Evolutionary conservation across 1,284 basidiomycete species (phyloP).

Genomic region (Microbotryum lychnidis-dioicae): DNA sequence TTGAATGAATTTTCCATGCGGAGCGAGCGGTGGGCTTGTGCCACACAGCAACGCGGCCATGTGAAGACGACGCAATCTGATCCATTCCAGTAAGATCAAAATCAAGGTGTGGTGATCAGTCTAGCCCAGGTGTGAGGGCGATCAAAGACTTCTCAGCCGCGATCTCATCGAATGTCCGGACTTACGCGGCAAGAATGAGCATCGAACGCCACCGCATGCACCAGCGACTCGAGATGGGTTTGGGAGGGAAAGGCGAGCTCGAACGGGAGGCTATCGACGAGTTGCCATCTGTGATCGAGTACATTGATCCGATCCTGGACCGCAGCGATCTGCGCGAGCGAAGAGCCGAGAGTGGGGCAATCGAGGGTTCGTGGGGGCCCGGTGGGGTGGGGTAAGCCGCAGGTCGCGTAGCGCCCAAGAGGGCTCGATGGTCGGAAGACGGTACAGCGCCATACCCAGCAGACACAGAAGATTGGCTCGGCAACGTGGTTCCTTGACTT

Average conservation of each 20-base stretch:
- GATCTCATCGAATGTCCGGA: too few species aligned
- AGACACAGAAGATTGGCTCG: too few species aligned
- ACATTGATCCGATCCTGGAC: constrained; percentile 12
- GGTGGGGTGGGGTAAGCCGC: too few species aligned
- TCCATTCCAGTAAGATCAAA: too few species aligned
- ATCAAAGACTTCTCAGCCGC: too few species aligned
- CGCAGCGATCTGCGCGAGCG: constrained; percentile 14
- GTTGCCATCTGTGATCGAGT: constrained; percentile 18
- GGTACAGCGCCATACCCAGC: too few species aligned
- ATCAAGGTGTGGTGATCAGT: background rate
- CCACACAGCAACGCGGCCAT: constrained; percentile 27
- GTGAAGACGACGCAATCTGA: constrained; percentile 29
- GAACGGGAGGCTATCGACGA: constrained; percentile 13
- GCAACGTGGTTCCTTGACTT: too few species aligned
- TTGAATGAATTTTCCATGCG: constrained; percentile 68
- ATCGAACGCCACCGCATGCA: constrained; percentile 29
- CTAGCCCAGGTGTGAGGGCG: background rate
- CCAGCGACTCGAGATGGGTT: background rate
- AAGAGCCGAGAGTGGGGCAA: background rate
- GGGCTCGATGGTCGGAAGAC: too few species aligned
- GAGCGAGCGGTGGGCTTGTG: constrained; percentile 1
- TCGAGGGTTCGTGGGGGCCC: background rate
- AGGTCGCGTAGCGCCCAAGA: too few species aligned
- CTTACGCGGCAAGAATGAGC: constrained; percentile 12
- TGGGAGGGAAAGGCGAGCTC: constrained; percentile 20